Evolutionary conservation across 2,329 filamentous ascomycete genomes (phyloP).

Genomic region (Rhinocladiella mackenziei): DNA sequence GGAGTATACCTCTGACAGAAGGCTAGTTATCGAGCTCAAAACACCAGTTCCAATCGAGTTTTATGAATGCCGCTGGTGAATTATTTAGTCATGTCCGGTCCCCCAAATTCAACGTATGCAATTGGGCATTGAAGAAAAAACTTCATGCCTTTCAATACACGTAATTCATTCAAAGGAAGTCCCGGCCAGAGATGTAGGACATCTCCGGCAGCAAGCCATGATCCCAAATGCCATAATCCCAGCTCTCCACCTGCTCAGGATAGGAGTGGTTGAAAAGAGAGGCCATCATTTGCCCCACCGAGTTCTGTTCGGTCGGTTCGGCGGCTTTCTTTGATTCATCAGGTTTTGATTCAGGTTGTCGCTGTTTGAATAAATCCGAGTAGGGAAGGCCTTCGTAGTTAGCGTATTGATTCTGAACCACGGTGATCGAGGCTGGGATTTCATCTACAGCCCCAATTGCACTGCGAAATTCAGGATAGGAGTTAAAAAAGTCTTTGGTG

Average conservation of each 20-base stretch:
- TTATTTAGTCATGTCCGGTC: no score
- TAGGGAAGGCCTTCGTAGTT: no score
- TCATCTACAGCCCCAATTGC: slow-evolving; percentile 1
- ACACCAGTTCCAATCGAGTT: no score
- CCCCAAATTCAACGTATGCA: not conserved
- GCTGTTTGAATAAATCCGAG: not conserved
- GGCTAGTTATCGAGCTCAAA: no score
- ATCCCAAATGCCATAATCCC: no score
- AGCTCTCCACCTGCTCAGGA: not conserved
- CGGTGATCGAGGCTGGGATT: not conserved
- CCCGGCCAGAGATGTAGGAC: not conserved
- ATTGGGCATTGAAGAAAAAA: not conserved
- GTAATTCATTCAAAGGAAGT: not conserved
- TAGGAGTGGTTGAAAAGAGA: not conserved
- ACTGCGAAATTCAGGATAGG: slow-evolving; percentile 6
- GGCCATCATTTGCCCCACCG: not conserved
- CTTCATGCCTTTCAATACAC: not conserved
- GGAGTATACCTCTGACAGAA: no score
- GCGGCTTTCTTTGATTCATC: no score
- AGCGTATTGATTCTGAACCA: no score
- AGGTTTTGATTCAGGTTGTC: no score
- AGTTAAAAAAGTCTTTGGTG: slow-evolving; percentile 1
- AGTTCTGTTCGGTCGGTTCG: not conserved
- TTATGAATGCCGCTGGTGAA: no score
- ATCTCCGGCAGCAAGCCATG: not conserved